Percentiles rank a stretch among this genome's conserved stretches.
Conservation (phyloP, 345 rosid genomes). For the Eucalyptus pauciflora region DNA sequence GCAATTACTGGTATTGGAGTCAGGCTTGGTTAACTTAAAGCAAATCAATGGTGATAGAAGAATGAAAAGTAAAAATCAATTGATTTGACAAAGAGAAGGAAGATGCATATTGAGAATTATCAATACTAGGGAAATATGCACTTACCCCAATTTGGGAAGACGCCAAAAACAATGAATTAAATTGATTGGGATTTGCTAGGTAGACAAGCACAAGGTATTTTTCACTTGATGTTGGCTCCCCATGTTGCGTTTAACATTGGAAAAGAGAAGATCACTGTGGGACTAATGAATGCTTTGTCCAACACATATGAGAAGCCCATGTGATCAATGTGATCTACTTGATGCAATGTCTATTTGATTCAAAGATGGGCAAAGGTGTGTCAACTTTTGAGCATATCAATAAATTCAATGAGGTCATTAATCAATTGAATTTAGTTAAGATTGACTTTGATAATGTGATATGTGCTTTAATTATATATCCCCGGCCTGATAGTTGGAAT, state of each 20-base stretch:
- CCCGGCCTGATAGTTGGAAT: background rate
- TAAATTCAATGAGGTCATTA: background rate
- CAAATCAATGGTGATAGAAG: background rate
- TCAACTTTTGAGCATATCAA: background rate
- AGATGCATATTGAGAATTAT: background rate
- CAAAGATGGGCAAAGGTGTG: background rate
- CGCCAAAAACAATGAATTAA: background rate
- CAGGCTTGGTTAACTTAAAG: background rate
- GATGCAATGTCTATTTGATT: background rate
- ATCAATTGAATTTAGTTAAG: background rate
- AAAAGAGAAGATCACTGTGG: background rate
- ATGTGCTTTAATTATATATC: background rate
- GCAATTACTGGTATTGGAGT: background rate
- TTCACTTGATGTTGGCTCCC: background rate
- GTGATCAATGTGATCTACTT: background rate
- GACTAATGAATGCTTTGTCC: background rate
- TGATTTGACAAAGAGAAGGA: background rate
- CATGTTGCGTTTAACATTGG: fast-evolving
- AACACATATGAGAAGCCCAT: background rate
- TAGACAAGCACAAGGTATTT: background rate
- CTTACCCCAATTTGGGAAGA: background rate
- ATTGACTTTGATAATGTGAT: background rate
- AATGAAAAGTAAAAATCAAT: background rate
- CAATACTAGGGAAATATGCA: background rate
- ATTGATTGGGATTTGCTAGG: background rate